These are phyloP conservation scores for Myriosclerotinia curreyana DNA, from an alignment of 2,329 filamentous ascomycete genomes.

Conservation along the genomic window DNA sequence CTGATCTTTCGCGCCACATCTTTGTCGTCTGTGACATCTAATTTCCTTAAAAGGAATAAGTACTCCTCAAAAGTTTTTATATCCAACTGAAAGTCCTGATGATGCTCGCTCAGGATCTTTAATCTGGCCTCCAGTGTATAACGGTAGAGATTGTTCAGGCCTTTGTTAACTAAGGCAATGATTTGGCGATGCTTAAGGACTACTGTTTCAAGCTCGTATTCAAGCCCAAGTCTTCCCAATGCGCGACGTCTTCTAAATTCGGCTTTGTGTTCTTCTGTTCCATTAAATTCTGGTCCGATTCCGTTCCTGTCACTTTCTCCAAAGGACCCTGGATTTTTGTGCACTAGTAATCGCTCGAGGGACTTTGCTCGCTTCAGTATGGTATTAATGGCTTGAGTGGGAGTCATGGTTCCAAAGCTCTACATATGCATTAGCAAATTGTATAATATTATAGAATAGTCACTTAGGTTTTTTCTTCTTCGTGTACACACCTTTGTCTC, in stretches of 20 bases:
- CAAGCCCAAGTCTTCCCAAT: no score
- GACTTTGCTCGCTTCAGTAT: background rate
- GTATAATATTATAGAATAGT: background rate
- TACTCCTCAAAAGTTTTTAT: constrained; percentile 4
- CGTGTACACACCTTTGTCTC: background rate
- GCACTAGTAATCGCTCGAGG: background rate
- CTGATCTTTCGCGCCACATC: background rate
- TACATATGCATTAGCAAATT: background rate
- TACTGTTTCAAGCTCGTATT: background rate
- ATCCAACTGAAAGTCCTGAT: background rate
- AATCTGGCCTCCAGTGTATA: background rate
- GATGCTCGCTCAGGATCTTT: background rate
- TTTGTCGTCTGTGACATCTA: background rate
- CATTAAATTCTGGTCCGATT: background rate
- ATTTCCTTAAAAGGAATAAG: background rate
- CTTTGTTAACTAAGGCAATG: background rate
- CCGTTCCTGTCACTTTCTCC: background rate
- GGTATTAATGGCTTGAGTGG: background rate
- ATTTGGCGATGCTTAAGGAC: constrained; percentile 2
- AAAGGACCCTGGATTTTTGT: background rate
- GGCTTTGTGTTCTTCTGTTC: no score
- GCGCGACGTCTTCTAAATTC: background rate
- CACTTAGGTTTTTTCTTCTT: background rate
- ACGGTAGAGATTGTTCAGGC: constrained; percentile 1
- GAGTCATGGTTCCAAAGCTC: background rate